Evolutionary conservation across 2,329 filamentous ascomycete genomes (phyloP), one percentile per base, ranked within the genome.

Genomic region (Talaromyces pinophilus): DNA sequence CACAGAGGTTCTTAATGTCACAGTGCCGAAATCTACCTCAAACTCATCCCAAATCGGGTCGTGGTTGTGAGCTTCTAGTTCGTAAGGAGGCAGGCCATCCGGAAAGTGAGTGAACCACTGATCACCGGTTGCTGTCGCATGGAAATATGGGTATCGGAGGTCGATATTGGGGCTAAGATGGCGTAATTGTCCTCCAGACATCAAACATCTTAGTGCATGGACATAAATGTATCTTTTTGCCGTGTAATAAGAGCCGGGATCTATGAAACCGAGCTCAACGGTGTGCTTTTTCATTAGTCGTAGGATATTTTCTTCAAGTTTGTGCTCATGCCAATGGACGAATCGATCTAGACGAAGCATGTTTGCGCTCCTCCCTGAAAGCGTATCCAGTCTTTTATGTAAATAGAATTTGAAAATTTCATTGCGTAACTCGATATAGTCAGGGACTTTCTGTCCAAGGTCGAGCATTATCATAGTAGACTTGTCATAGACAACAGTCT

Each of bases 261-360:
- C 57, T 17, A 60, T 28, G 1, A 46, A 7, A 17, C n/a, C 28
- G 15, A 46, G 19, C 13, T 38, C 15, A 19, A 60, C 13, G 42
- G 57, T 40, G 40, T 33, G 15, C n/a, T 30, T 35, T 11, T 46
- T 60, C 17, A 60, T 17, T 10, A 60, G 38, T 44, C 25, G 38
- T n/a, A 35, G 13, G 22, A 46, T 30, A 15, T 7, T 33, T 3
- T 60, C 30, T 28, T 60, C 40, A 19, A 46, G 28, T 13, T 60
- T 35, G 5, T 42, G 38, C 7, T 60, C 57, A 42, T 30, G 5
- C 57, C 57, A 60, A n/a, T 44, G n/a, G 4, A 40, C 57, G 22
- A 60, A 60, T n/a, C 57, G 57, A 30, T 60, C 57, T 6, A 60
- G 38, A 46, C 57, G 57, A 46, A 60, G 38, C 38, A 46, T 30